Evolutionary conservation across 2,329 filamentous ascomycete species (phyloP).

Genomic region (Seiridium unicorne): DNA sequence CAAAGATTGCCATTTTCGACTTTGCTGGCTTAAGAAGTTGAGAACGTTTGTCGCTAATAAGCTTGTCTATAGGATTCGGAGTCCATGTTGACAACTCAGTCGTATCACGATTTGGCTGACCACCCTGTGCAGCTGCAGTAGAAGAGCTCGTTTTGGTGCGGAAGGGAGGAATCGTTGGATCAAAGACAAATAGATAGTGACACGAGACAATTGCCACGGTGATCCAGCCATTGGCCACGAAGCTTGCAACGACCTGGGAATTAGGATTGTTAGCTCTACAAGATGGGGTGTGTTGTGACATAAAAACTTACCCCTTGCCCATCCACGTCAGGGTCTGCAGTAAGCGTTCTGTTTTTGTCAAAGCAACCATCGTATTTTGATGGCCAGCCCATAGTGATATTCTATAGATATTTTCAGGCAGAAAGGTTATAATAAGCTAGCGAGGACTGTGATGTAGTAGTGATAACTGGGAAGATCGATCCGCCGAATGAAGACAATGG

Average conservation of each 20-base stretch:
- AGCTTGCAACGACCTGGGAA: neutral
- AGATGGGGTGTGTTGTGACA: neutral
- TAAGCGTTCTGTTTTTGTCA: conserved; percentile 3
- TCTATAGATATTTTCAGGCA: too few species aligned
- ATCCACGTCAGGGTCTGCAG: conserved; percentile 2
- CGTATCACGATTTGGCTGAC: too few species aligned
- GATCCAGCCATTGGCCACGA: conserved; percentile 4
- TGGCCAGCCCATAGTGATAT: neutral
- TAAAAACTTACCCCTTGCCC: conserved; percentile 4
- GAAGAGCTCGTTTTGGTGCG: too few species aligned
- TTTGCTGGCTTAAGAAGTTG: neutral
- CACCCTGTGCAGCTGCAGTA: neutral
- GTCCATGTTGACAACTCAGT: neutral
- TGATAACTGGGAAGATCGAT: too few species aligned
- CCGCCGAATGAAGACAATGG: too few species aligned
- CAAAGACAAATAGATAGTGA: conserved; percentile 7
- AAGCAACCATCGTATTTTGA: neutral
- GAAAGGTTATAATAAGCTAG: too few species aligned
- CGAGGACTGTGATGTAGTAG: too few species aligned
- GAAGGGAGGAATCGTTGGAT: neutral
- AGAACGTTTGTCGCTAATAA: neutral
- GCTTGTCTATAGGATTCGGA: neutral
- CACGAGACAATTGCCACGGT: conserved; percentile 1
- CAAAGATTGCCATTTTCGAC: neutral
- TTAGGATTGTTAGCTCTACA: neutral